Conservation (phyloP, 2,329 filamentous ascomycete species). For the Alternaria tenuissima region DNA sequence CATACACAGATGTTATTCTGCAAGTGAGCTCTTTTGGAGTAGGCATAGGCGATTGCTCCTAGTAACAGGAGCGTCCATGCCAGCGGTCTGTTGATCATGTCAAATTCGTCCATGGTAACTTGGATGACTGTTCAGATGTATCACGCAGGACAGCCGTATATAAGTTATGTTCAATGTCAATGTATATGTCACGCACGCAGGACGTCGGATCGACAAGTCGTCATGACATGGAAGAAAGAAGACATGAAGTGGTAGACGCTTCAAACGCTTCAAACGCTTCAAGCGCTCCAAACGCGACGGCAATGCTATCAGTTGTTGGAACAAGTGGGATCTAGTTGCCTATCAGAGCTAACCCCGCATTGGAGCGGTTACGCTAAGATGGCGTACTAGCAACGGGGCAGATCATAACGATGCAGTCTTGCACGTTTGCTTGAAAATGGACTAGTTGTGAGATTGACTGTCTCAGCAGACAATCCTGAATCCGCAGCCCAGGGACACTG, state of each 20-base stretch:
- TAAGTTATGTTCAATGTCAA: not conserved
- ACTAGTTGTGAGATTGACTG: not conserved
- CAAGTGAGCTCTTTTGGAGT: not conserved
- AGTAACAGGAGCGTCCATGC: not conserved
- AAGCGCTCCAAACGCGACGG: not conserved
- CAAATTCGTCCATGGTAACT: not conserved
- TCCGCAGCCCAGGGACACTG: not conserved
- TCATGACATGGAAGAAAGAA: not conserved
- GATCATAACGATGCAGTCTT: not conserved
- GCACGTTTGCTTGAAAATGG: not conserved
- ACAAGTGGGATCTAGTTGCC: slow-evolving; percentile 11
- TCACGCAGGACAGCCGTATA: not conserved
- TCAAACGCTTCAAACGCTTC: not conserved
- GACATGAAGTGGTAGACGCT: not conserved
- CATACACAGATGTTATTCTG: not conserved
- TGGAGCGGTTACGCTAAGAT: slow-evolving; percentile 10
- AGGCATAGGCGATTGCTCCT: not conserved
- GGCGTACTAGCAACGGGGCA: not conserved
- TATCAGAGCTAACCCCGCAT: slow-evolving; percentile 16
- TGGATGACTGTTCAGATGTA: not conserved
- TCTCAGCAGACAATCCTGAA: not conserved
- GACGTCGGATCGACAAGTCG: not conserved
- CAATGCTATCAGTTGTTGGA: not conserved
- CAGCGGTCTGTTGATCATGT: not conserved
- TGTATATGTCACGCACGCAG: not conserved